Conservation (phyloP, 2,329 filamentous ascomycete species). For the Venturia oleaginea region DNA sequence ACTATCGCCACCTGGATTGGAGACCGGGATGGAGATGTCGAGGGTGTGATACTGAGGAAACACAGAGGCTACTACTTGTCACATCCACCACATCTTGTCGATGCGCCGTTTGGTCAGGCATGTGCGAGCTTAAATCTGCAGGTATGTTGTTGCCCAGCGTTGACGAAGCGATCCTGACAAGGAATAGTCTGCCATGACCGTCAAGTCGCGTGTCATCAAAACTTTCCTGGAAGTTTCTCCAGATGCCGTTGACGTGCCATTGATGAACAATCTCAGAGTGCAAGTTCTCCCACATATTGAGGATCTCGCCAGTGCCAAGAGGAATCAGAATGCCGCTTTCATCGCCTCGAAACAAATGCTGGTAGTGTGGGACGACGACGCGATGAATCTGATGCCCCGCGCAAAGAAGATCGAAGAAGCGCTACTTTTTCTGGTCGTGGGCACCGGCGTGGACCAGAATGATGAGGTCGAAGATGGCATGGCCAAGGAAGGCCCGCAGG, state of each 20-base stretch:
- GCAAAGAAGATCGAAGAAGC: slow-evolving; percentile 66
- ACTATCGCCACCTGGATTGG: slow-evolving; percentile 66
- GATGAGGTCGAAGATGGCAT: slow-evolving; percentile 46
- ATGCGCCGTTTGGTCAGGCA: slow-evolving; percentile 54
- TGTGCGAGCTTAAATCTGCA: slow-evolving; percentile 63
- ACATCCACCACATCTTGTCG: slow-evolving; percentile 56
- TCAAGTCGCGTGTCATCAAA: slow-evolving; percentile 71
- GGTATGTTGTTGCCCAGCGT: slow-evolving; percentile 34
- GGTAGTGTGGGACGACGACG: slow-evolving; percentile 76
- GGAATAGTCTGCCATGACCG: slow-evolving; percentile 63
- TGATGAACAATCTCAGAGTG: slow-evolving; percentile 67
- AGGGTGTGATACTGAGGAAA: slow-evolving; percentile 66
- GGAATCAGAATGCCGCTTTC: slow-evolving; percentile 74
- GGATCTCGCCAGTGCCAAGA: slow-evolving; percentile 61
- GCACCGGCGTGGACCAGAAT: slow-evolving; percentile 40
- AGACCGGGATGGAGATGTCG: slow-evolving; percentile 56
- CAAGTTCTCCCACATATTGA: slow-evolving; percentile 66
- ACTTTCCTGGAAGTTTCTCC: slow-evolving; percentile 66
- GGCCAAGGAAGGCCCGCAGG: slow-evolving; percentile 24
- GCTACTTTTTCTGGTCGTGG: slow-evolving; percentile 71
- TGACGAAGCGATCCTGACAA: slow-evolving; percentile 12
- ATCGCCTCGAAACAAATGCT: slow-evolving; percentile 61
- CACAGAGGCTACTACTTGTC: slow-evolving; percentile 60
- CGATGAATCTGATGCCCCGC: slow-evolving; percentile 58
- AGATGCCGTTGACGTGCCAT: slow-evolving; percentile 62